These are phyloP conservation scores for Panicum virgatum DNA, from an alignment of 202 grass and related monocot species.

Conservation along the genomic window DNA sequence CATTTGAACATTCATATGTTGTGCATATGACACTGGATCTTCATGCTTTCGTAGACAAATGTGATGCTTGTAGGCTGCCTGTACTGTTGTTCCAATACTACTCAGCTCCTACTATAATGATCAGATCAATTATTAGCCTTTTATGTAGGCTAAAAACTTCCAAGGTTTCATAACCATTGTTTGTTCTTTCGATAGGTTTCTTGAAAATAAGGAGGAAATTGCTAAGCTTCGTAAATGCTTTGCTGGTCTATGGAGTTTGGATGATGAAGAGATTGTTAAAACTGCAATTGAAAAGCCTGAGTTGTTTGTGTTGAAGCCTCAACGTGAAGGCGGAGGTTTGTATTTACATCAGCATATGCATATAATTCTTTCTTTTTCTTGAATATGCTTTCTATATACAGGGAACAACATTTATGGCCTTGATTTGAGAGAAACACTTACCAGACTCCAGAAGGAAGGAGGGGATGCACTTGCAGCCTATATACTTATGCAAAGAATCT, in stretches of 20 bases:
- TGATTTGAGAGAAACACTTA: constrained; percentile 69
- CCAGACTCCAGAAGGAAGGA: constrained; percentile 65
- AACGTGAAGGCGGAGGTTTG: constrained; percentile 96
- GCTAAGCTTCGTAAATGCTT: constrained; percentile 80
- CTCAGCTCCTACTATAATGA: constrained; percentile 18
- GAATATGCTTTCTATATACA: constrained; percentile 42
- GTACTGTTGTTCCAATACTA: neutral
- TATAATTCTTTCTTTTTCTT: constrained; percentile 28
- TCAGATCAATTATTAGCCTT: constrained; percentile 27
- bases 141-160: neutral
- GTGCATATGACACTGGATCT: constrained; percentile 1
- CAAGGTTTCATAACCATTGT: constrained; percentile 24
- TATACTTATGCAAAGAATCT: constrained; percentile 98
- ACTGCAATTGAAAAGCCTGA: constrained; percentile 78
- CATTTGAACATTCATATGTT: constrained; percentile 8
- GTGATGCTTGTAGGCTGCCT: neutral
- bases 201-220: constrained; percentile 75
- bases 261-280: constrained; percentile 72
- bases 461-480: constrained; percentile 74
- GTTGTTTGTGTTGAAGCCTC: constrained; percentile 91
- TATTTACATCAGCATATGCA: constrained; percentile 11
- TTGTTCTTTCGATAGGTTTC: constrained; percentile 54
- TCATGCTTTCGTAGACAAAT: neutral
- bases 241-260: constrained; percentile 97
- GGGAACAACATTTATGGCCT: constrained; percentile 92